Base-by-base conservation (phyloP, 2,329 filamentous ascomycete species). In the Aspergillus sp. region DNA sequence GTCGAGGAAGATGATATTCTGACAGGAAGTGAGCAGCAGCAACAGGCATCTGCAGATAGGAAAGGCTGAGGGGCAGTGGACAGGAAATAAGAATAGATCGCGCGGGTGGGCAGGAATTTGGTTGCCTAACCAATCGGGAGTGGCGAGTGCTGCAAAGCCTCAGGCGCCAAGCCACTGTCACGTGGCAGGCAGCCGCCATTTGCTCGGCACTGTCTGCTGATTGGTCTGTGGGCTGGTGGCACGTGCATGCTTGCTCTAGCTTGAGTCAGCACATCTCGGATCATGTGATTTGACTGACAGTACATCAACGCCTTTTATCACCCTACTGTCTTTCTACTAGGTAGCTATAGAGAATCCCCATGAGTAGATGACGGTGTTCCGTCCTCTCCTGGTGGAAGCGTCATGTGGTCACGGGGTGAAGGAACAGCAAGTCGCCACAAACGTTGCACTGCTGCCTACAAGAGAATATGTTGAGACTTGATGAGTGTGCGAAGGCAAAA, bases 71-170 rank as follows among this genome's bases (percentile, higher is more conserved):
- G 47, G 47, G 49, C 49, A 60, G 61, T 59, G 16, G 19, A 49
- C 45, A 47, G 36, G 45, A 54, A 60, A 65, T 66, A 64, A 65
- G 60, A 64, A 61, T 57, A 63, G 59, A 56, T 53, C 50, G 49
- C 52, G 23, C 32, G 54, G 52, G 50, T 62, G 64, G 58, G 54
- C 62, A 61, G 65, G 65, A 73, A 73, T 73, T 58, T 64, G 73
- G 71, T 70, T 73, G 71, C 71, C 71, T 73, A 71, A 71, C 70
- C 71, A 72, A 72, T 72, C 52, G 66, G 58, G 59, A 60, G 55
- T 62, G 59, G 62, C 61, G 57, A 59, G 58, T 63, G 58, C 48
- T 49, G 55, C 58, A 63, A 61, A 63, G 60, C 61, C 58, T 59
- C 57, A 54, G 29, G 17, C 29, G 59, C 60, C 59, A 61, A 62